Percentiles rank a stretch among this genome's conserved stretches.
Evolutionary conservation across 768 basidiomycete species (phyloP).

Genomic region (Flagelloscypha sp.): DNA sequence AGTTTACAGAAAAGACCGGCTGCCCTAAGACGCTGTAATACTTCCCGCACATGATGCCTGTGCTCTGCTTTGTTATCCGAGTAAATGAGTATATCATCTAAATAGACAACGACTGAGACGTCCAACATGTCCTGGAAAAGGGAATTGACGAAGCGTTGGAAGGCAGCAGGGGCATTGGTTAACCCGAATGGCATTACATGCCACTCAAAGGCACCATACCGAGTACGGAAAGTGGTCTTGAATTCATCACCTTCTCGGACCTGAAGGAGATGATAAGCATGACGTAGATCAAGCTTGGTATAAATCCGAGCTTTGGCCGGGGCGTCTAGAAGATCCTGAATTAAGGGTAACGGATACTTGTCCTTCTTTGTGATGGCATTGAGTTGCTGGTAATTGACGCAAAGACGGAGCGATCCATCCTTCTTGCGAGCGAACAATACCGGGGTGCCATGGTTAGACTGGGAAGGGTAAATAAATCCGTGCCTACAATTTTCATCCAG

Average conservation of each 20-base stretch:
- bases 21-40: slow-evolving; percentile 23
- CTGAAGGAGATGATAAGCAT: slow-evolving; percentile 28
- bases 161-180: slow-evolving; percentile 31
- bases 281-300: slow-evolving; percentile 28
- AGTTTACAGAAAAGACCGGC: slow-evolving; percentile 16
- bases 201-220: slow-evolving; percentile 28
- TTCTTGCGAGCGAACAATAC: slow-evolving; percentile 28
- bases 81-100: slow-evolving; percentile 38
- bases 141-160: slow-evolving; percentile 35
- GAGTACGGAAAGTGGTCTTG: slow-evolving; percentile 35
- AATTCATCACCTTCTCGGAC: slow-evolving; percentile 31
- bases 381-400: slow-evolving; percentile 24
- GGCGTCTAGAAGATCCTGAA: slow-evolving; percentile 22
- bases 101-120: slow-evolving; percentile 31
- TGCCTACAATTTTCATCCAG: slow-evolving; percentile 25
- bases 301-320: slow-evolving; percentile 21
- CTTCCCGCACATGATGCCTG: slow-evolving; percentile 19
- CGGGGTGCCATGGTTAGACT: slow-evolving; percentile 21
- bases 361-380: slow-evolving; percentile 23
- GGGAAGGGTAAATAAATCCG: slow-evolving; percentile 27
- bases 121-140: slow-evolving; percentile 29
- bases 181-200: slow-evolving; percentile 30
- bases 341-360: slow-evolving; percentile 21
- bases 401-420: slow-evolving; percentile 23
- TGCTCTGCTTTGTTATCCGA: slow-evolving; percentile 26